Base-by-base conservation (phyloP, 345 rosid species). In the Salix koriyanagi region DNA sequence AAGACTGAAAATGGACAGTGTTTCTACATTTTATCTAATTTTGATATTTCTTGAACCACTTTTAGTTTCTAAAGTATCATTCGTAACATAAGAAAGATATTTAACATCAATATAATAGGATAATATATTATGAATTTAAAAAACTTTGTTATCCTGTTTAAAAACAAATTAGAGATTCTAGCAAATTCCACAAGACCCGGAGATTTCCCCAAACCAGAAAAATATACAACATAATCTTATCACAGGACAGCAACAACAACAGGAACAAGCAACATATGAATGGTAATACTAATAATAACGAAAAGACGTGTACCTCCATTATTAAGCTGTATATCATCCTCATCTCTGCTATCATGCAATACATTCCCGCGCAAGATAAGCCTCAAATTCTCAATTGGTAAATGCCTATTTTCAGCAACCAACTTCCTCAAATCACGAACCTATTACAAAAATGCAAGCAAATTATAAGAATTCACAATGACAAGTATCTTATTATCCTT, bases 361-460 rank as follows among this genome's bases (percentile, higher is more conserved):
- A 84, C 88, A 65, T 84, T 88, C 11, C 98, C 98, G 66, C 79
- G 91, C 64, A 88, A 87, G 81, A 91, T 81, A 77, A 94, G 87
- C 82, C 88, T 91, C 89, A 91, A 77, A 81, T 85, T 90, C 37
- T 79, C 86, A 18, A 87, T 75, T 21, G 93, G 89, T 48, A 87
- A 86, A 67, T 34, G 75, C 69, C 86, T 86, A 79, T 81, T 85
- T 39, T 70, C 85, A 62, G 95, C 89, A 76, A 91, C 77, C 82
- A 89, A 76, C 75, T 87, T 84, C 77, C 91, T 87, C 87, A 94
- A 86, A 78, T 94, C 88, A 75, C 77, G 70, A 54, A 91, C 94
- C 98, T 94, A 69, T 73, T 34, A 15, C 1, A 60, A 65, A 10
- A 68, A 54, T 39, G 69, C n/a, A 73, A 69, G 23, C 60, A 77